A percentile compares a stretch with the other conserved stretches of the same genome.
Conservation (phyloP, 2,329 filamentous ascomycete genomes). For the Xylaria sp. region DNA sequence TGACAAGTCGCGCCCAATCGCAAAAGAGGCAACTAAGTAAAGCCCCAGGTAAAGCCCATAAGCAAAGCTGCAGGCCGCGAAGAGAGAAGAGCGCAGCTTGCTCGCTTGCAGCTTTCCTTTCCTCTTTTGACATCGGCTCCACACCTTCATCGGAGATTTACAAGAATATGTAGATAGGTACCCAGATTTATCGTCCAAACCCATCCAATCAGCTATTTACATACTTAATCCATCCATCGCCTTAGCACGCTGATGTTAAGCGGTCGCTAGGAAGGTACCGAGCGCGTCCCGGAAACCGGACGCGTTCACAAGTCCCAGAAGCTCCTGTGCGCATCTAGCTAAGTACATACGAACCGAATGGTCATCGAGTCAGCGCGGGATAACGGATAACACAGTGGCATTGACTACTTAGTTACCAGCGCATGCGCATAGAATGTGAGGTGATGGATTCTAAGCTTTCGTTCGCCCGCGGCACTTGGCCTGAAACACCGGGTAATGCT, state of each 20-base stretch:
- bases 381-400: background rate
- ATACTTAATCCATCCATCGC: background rate
- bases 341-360: background rate
- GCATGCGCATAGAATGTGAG: background rate
- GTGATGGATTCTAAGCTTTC: background rate
- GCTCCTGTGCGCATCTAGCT: background rate
- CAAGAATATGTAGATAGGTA: background rate
- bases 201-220: background rate
- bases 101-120: constrained; percentile 27
- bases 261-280: constrained; percentile 15
- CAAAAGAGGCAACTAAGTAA: background rate
- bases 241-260: constrained; percentile 25
- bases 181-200: constrained; percentile 1
- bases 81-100: constrained; percentile 5
- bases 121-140: constrained; percentile 10
- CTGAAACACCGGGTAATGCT: constrained; percentile 35
- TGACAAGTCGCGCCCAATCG: constrained; percentile 15
- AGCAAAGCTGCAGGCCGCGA: background rate
- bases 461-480: constrained; percentile 14
- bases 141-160: constrained; percentile 35
- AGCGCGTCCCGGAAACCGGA: constrained; percentile 11
- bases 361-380: background rate
- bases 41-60: too few species aligned
- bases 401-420: too few species aligned
- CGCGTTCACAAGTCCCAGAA: constrained; percentile 12